Conservation (phyloP, 2,329 filamentous ascomycete genomes). For the Monilinia aucupariae region DNA sequence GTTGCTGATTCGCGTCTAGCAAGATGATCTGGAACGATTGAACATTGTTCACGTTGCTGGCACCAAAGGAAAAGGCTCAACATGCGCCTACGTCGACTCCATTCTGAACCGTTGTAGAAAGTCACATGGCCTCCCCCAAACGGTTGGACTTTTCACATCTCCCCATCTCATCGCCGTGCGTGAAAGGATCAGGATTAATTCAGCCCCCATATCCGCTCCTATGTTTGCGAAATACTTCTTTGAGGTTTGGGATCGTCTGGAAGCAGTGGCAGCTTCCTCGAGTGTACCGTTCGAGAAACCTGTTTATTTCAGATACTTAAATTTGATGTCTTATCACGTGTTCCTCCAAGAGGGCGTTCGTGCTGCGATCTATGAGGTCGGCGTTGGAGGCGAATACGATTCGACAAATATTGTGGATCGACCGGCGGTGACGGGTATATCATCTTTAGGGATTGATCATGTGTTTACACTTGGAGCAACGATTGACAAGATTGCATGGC, state of each 20-base stretch:
- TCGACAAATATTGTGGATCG: constrained; percentile 60
- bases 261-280: constrained; percentile 29
- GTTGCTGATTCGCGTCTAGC: constrained; percentile 18
- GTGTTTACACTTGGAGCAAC: constrained; percentile 57
- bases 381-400: constrained; percentile 63
- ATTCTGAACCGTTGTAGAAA: constrained; percentile 51
- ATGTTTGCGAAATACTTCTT: constrained; percentile 63
- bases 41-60: constrained; percentile 67
- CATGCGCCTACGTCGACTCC: constrained; percentile 61
- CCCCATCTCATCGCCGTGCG: constrained; percentile 63
- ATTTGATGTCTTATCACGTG: constrained; percentile 61
- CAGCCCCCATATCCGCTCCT: constrained; percentile 49
- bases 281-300: constrained; percentile 38
- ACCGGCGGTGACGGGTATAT: constrained; percentile 56
- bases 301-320: constrained; percentile 57
- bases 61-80: constrained; percentile 73
- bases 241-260: constrained; percentile 58
- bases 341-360: constrained; percentile 60
- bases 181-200: constrained; percentile 61
- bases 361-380: constrained; percentile 59
- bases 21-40: constrained; percentile 45
- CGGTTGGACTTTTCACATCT: constrained; percentile 60
- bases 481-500: constrained; percentile 64
- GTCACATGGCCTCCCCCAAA: constrained; percentile 28
- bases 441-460: constrained; percentile 65